Conservation (phyloP, 1,139 yeast species). For the Blastobotrys serpentis region DNA sequence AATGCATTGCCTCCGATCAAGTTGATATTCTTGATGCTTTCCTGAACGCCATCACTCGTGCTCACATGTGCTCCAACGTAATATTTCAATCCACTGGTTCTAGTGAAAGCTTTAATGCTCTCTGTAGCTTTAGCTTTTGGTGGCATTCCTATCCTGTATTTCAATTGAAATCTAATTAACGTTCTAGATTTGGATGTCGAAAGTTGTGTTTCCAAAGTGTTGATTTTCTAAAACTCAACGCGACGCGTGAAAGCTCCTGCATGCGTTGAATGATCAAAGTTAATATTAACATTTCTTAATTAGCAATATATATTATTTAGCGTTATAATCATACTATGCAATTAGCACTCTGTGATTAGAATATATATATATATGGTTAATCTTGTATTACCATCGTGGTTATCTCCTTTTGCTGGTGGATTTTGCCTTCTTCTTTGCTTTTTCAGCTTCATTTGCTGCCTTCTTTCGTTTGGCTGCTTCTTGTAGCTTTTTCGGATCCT, state of each 20-base stretch:
- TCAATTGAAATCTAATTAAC: no score
- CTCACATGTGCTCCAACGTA: constrained; percentile 41
- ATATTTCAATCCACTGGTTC: constrained; percentile 21
- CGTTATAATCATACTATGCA: no score
- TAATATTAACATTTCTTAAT: no score
- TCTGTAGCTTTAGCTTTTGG: constrained; percentile 13
- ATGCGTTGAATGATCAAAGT: no score
- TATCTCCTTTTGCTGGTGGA: constrained; percentile 5
- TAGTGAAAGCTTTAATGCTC: constrained; percentile 11
- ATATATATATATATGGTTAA: not conserved
- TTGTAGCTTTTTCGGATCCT: constrained; percentile 31
- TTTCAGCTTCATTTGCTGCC: constrained; percentile 27
- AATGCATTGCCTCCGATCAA: constrained; percentile 57
- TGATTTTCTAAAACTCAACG: no score
- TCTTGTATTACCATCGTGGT: no score
- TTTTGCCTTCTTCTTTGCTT: constrained; percentile 28
- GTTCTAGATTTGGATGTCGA: no score
- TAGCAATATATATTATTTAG: no score
- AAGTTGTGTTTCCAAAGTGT: no score
- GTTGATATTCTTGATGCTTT: constrained; percentile 48
- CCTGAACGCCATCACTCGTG: constrained; percentile 51
- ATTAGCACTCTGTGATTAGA: no score
- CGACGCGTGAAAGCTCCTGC: no score
- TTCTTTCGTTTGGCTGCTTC: constrained; percentile 33
- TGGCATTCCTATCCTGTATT: constrained; percentile 15